Conservation (phyloP, 1,284 basidiomycete genomes). For the Leccinum pachyderme region DNA sequence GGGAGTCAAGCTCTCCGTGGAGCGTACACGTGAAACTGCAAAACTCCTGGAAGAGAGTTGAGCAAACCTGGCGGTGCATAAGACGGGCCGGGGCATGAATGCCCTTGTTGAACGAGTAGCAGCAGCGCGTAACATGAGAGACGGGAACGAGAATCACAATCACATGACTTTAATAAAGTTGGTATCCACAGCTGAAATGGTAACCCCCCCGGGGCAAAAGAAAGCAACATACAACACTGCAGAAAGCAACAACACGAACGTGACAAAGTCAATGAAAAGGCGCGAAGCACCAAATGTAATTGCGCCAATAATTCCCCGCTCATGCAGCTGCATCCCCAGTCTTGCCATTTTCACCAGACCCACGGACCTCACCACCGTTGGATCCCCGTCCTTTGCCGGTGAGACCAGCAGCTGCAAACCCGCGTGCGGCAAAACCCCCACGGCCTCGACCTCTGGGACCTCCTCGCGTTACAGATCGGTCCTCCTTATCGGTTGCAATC, state of each 20-base stretch:
- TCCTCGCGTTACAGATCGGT: constrained; percentile 33
- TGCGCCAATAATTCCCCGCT: constrained; percentile 25
- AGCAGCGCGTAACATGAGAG: constrained; percentile 23
- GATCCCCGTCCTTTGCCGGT: constrained; percentile 41
- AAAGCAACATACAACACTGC: constrained; percentile 20
- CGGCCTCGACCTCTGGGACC: constrained; percentile 54
- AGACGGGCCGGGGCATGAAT: constrained; percentile 4
- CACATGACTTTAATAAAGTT: constrained; percentile 16
- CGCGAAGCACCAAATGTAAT: constrained; percentile 16
- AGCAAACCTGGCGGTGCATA: constrained; percentile 17
- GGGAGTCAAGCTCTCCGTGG: constrained; percentile 26
- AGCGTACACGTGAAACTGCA: constrained; percentile 16
- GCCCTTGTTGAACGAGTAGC: constrained; percentile 18
- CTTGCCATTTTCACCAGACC: constrained; percentile 29
- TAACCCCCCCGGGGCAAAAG: constrained; percentile 1
- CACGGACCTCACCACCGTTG: constrained; percentile 31
- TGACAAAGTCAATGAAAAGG: constrained; percentile 18
- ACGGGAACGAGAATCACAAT: constrained; percentile 13
- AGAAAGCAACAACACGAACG: constrained; percentile 11
- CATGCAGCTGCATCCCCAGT: constrained; percentile 25
- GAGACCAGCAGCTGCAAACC: constrained; percentile 67
- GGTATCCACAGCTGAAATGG: too few species aligned
- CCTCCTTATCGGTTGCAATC: constrained; percentile 66
- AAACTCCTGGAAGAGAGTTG: constrained; percentile 20
- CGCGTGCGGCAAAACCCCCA: constrained; percentile 51